phyloP scores from a whole-genome alignment of 2,329 filamentous ascomycete species.

The Penicillium sclerotigenum region DNA sequence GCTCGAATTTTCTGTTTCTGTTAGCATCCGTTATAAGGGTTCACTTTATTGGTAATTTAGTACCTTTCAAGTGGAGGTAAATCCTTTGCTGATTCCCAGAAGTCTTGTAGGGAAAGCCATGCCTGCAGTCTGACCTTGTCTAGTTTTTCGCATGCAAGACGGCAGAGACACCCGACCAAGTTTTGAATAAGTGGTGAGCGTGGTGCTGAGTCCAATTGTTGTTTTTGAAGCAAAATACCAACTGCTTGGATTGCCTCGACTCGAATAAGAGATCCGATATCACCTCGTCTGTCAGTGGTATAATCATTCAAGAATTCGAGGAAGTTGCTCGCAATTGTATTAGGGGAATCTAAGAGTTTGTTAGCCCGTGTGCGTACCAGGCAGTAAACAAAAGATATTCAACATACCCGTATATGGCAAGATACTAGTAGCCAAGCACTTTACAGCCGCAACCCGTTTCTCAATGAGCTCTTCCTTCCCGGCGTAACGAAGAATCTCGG shows the following conservation, averaged over 20 bases:
- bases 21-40: constrained; percentile 10
- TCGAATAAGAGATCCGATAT: constrained; percentile 82
- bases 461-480: constrained; percentile 40
- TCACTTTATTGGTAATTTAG: constrained; percentile 7
- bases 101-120: constrained; percentile 43
- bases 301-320: constrained; percentile 70
- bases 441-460: constrained; percentile 42
- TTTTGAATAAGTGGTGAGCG: constrained; percentile 22
- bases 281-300: constrained; percentile 81
- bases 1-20: constrained; percentile 38
- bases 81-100: constrained; percentile 37
- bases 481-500: constrained; percentile 35
- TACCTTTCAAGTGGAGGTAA: constrained; percentile 45
- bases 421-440: constrained; percentile 37
- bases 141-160: constrained; percentile 82
- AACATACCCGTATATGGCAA: constrained; percentile 38
- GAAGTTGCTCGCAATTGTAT: constrained; percentile 31
- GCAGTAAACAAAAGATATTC: neutral
- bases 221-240: constrained; percentile 35
- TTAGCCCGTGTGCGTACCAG: constrained; percentile 13
- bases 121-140: constrained; percentile 71
- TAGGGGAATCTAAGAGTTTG: constrained; percentile 26
- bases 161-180: constrained; percentile 50
- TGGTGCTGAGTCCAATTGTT: constrained; percentile 7
- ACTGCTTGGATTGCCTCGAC: constrained; percentile 72